These are phyloP conservation scores for Plantago coronopus DNA, from an alignment of 305 asterid genomes.

Conservation along the genomic window DNA sequence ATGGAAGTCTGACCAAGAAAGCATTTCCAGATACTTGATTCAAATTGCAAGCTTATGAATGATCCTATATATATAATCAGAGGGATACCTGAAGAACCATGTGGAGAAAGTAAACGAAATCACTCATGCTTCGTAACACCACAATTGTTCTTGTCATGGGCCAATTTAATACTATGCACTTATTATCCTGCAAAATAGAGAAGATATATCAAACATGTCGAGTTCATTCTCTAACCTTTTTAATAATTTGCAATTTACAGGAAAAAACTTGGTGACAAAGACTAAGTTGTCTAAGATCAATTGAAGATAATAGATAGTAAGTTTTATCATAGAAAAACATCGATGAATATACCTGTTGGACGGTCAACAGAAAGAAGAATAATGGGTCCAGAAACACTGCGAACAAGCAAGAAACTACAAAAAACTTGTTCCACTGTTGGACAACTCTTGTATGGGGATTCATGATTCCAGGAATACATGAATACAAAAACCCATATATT, in stretches of 20 bases:
- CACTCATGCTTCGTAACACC: slow-evolving; percentile 66
- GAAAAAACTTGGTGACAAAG: neutral
- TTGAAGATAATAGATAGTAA: neutral
- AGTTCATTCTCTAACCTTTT: slow-evolving; percentile 8
- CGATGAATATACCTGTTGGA: slow-evolving; percentile 42
- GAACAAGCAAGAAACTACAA: slow-evolving; percentile 54
- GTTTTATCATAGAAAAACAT: neutral
- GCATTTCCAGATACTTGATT: too few relatives aligned
- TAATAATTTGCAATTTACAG: neutral
- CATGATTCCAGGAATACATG: slow-evolving; percentile 70
- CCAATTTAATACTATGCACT: slow-evolving; percentile 59
- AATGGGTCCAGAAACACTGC: slow-evolving; percentile 77
- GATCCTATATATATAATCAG: neutral
- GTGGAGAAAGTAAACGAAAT: slow-evolving; percentile 65
- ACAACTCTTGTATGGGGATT: slow-evolving; percentile 68
- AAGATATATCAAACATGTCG: slow-evolving; percentile 5
- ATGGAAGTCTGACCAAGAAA: too few relatives aligned
- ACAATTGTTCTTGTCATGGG: slow-evolving; percentile 54
- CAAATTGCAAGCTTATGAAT: neutral
- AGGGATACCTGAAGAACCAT: slow-evolving; percentile 76
- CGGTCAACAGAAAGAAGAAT: slow-evolving; percentile 67
- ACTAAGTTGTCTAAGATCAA: neutral
- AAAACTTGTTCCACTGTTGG: slow-evolving; percentile 77
- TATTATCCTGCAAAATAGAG: slow-evolving; percentile 40
- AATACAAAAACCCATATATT: slow-evolving; percentile 32